Base-by-base conservation (phyloP, 2,329 filamentous ascomycete genomes). In the Trichoderma aggressivum region DNA sequence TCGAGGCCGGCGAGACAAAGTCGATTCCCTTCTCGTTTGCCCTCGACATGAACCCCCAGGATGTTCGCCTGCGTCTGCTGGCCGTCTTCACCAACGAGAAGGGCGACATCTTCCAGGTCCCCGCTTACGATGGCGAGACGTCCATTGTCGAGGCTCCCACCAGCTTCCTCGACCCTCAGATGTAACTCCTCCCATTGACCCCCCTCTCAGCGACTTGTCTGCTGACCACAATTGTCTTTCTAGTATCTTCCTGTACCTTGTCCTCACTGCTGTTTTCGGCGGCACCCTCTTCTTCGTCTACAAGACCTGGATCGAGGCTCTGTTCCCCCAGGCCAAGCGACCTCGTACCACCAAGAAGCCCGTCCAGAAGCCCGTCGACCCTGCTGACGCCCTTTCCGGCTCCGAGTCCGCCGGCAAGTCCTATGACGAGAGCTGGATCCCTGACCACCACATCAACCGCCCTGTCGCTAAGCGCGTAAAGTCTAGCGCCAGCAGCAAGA, bases 241-340 rank as follows among this genome's bases (percentile, higher is more conserved):
- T n/a, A 98, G 96, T 80, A 94, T 98, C 84, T 99, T 99, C 90
- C 90, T 99, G 74, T 98, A 98, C 86, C 87, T 97, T 80, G 91
- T 98, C 86, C 92, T 99, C 77, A 86, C 91, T 68, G 90, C 87
- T 73, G 88, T 87, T 74, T 97, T 97, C 80, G 89, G 84, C 75
- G 94, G 92, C 73, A 94, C 91, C 68, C 89, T 92, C 80, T 98
- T 95, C 89, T 97, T 97, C 83, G 94, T 98, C 84, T 99, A 99
- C 89, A 96, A 92, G 86, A 97, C 95, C 78, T 98, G 95, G 94
- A 92, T 99, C 83, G 93, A 94, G 78, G 91, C 94, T 16, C 92
- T 99, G 80, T 97, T 98, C 87, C 95, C 96, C 62, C 94, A 97
- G 86, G 90, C 91, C 75, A 92, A 94, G 85, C 89, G 90, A 85